These are phyloP conservation scores for Kokia cookei DNA, from an alignment of 441 rosid species.

Conservation along the genomic window DNA sequence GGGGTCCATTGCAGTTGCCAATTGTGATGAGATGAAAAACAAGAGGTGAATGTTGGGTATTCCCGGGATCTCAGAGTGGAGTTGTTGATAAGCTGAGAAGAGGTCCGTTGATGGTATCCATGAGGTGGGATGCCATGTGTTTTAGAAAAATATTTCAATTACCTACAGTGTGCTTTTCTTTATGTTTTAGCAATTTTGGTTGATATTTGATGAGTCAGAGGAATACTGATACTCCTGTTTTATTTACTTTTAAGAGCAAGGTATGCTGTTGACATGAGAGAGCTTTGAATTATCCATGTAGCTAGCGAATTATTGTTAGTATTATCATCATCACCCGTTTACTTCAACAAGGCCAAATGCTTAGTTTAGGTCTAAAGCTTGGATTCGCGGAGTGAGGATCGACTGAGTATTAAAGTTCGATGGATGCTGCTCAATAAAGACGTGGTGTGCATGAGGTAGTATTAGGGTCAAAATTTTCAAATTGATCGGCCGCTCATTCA, in stretches of 20 bases:
- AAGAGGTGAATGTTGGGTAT: slow-evolving; percentile 2
- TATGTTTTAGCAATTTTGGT: slow-evolving; percentile 18
- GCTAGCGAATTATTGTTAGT: too few relatives aligned
- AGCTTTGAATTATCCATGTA: too few relatives aligned
- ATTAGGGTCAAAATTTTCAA: too few relatives aligned
- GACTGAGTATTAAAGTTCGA: too few relatives aligned
- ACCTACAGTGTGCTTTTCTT: slow-evolving; percentile 1
- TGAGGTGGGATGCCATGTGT: slow-evolving; percentile 1
- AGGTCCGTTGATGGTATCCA: background rate
- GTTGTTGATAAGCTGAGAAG: background rate
- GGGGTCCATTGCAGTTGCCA: background rate
- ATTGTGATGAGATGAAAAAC: background rate
- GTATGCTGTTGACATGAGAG: background rate
- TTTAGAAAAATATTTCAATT: background rate
- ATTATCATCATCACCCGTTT: too few relatives aligned
- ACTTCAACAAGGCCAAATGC: too few relatives aligned
- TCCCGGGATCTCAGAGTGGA: background rate
- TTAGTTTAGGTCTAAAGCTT: too few relatives aligned
- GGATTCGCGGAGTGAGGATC: too few relatives aligned
- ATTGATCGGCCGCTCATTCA: too few relatives aligned
- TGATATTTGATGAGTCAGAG: background rate
- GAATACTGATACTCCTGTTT: background rate
- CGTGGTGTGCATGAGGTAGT: too few relatives aligned
- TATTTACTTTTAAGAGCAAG: background rate
- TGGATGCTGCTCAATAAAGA: too few relatives aligned